phyloP scores from a whole-genome alignment of 495 filamentous ascomycete species.

The Lasiosphaeria hispida region DNA sequence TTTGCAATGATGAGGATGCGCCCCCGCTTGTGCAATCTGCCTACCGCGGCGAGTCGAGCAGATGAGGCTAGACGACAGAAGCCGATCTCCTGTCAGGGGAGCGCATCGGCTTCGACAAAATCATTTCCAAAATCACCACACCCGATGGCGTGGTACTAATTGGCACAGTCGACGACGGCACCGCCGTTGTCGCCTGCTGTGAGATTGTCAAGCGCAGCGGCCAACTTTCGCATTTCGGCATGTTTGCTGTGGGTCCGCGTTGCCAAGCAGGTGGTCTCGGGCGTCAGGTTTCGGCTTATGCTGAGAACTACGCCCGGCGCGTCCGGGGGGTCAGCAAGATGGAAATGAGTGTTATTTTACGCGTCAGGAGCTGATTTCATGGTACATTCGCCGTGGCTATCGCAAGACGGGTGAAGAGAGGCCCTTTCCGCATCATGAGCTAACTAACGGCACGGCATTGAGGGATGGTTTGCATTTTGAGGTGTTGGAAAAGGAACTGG shows the following conservation, averaged over 20 bases:
- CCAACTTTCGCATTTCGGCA: constrained; percentile 35
- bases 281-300: constrained; percentile 36
- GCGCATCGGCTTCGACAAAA: constrained; percentile 26
- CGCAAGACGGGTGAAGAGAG: constrained; percentile 34
- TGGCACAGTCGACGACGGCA: constrained; percentile 21
- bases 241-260: constrained; percentile 41
- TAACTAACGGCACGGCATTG: constrained; percentile 27
- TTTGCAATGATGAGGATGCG: no score
- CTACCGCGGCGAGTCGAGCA: constrained; percentile 40
- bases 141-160: constrained; percentile 38
- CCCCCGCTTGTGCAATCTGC: constrained; percentile 41
- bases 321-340: constrained; percentile 32
- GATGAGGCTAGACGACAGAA: constrained; percentile 41
- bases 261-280: constrained; percentile 43
- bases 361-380: constrained; percentile 39
- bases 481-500: constrained; percentile 35
- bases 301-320: constrained; percentile 36
- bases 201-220: constrained; percentile 25
- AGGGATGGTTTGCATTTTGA: constrained; percentile 41
- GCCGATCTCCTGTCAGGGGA: constrained; percentile 34
- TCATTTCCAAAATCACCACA: constrained; percentile 41
- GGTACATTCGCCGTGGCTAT: constrained; percentile 48
- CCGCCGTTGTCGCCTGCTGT: constrained; percentile 35
- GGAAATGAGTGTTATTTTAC: constrained; percentile 41
- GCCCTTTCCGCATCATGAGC: constrained; percentile 40